Percentiles rank a stretch among this genome's conserved stretches.
Conservation (phyloP, 768 basidiomycete genomes). For the Tephrocybe sp. region DNA sequence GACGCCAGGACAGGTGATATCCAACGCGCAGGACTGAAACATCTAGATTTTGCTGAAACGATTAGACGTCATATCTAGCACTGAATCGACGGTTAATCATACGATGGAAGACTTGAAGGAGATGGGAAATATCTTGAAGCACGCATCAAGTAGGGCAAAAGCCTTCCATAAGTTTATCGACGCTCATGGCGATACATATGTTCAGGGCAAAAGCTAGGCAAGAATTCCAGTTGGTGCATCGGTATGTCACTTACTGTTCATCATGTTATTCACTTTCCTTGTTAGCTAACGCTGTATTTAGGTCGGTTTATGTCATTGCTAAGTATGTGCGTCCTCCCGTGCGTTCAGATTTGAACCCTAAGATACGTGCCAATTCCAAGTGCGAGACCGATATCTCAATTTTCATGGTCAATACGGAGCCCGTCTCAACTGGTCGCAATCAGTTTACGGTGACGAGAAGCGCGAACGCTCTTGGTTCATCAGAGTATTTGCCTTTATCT, state of each 20-base stretch:
- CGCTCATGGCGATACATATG: neutral
- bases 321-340: no score
- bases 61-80: constrained; percentile 4
- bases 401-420: constrained; percentile 6
- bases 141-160: constrained; percentile 3
- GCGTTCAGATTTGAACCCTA: no score
- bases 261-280: neutral
- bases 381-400: constrained; percentile 1
- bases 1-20: constrained; percentile 10
- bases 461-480: neutral
- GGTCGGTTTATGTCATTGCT: constrained; percentile 6
- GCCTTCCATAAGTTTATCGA: neutral
- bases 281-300: neutral
- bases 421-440: neutral
- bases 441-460: neutral
- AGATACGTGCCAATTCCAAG: no score
- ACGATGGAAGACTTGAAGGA: constrained; percentile 4
- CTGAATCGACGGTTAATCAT: constrained; percentile 6
- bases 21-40: neutral
- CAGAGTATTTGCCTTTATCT: neutral
- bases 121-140: constrained; percentile 3
- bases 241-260: constrained; percentile 2
- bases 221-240: constrained; percentile 7
- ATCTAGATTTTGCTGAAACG: neutral
- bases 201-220: neutral